Evolutionary conservation across 2,329 filamentous ascomycete genomes (phyloP).

Genomic region (Trichoderma atrobrunneum): DNA sequence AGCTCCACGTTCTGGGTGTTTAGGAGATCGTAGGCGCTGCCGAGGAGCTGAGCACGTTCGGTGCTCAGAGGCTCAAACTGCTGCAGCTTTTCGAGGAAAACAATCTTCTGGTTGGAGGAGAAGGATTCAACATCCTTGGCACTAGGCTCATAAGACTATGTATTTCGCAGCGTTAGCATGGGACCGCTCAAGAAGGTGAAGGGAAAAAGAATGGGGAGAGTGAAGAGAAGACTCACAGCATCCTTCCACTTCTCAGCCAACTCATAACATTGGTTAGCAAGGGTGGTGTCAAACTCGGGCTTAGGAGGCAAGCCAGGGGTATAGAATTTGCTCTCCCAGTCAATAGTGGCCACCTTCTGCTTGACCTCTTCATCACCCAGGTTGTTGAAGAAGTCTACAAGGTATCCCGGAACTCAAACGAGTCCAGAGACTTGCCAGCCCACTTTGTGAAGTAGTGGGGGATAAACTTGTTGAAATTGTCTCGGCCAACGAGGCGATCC

Average conservation of each 20-base stretch:
- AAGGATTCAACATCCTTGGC: slow-evolving; percentile 68
- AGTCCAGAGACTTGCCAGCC: slow-evolving; percentile 83
- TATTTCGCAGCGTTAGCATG: not conserved
- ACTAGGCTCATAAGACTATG: slow-evolving; percentile 59
- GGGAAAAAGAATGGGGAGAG: too few relatives aligned
- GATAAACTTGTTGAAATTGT: slow-evolving; percentile 94
- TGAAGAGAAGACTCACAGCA: slow-evolving; percentile 39
- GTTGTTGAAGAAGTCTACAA: slow-evolving; percentile 74
- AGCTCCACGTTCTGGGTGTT: slow-evolving; percentile 85
- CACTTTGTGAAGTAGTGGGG: slow-evolving; percentile 89
- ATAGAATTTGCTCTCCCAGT: slow-evolving; percentile 91
- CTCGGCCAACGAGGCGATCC: slow-evolving; percentile 77
- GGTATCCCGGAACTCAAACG: slow-evolving; percentile 88
- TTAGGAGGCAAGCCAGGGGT: slow-evolving; percentile 85
- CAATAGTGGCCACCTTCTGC: slow-evolving; percentile 67
- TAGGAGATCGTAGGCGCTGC: slow-evolving; percentile 68
- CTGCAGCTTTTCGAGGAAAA: slow-evolving; percentile 82
- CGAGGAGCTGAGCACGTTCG: slow-evolving; percentile 68
- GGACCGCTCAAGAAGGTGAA: not conserved
- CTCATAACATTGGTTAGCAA: slow-evolving; percentile 81
- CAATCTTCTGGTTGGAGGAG: slow-evolving; percentile 83
- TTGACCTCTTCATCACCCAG: slow-evolving; percentile 60
- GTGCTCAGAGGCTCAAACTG: slow-evolving; percentile 59
- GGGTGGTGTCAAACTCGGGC: slow-evolving; percentile 82
- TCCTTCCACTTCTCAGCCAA: slow-evolving; percentile 80